Base-by-base conservation (phyloP, 148 eudicot genomes). In the Chenopodium album region DNA sequence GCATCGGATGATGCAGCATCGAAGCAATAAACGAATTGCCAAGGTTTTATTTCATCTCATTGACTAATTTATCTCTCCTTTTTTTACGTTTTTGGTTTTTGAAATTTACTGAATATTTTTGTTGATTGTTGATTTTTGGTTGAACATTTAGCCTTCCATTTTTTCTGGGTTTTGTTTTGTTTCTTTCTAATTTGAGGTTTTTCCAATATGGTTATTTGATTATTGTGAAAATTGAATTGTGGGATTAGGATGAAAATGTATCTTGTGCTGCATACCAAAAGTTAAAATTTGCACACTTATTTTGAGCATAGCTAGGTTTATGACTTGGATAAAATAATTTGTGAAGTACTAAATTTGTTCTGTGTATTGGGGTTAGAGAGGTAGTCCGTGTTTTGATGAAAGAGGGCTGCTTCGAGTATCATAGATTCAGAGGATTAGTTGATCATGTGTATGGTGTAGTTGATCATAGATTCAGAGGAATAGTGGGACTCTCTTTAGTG, bases 1-100 rank as follows among this genome's bases (percentile, higher is more conserved):
- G 99, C 85, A 80, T 28, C 90, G 90, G 11, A 95, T 95, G 99
- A 95, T 95, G 99, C 77, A 78, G 56, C 85, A 91, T 71, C 90
- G 99, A 34, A 85, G 89, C 85, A 87, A 78, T 22, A 91, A 95
- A 84, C 98, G 99, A 10, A 71, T 85, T 60, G 80, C 92, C 2
- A 94, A 94, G 98, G 98, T 95, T 41, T 41, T 5, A 41, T 41
- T 41, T 41, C 44, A 41, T 41, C 7, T 41, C 44, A 7, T 4
- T 41, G 44, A 41, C 44, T 41, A 41, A 5, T 41, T 41, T 41
- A 6, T 41, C 44, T 41, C 44, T 41, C 44, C 37, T 34, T 2
- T 41, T 5, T 41, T 41, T 41, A 41, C 8, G 44, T 41, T 41
- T 41, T 41, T 67, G 12, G 9, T 28, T 69, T 79, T 48, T 41